Conservation (phyloP, 1,284 basidiomycete genomes). For the Rhodotorula mucilaginosa region DNA sequence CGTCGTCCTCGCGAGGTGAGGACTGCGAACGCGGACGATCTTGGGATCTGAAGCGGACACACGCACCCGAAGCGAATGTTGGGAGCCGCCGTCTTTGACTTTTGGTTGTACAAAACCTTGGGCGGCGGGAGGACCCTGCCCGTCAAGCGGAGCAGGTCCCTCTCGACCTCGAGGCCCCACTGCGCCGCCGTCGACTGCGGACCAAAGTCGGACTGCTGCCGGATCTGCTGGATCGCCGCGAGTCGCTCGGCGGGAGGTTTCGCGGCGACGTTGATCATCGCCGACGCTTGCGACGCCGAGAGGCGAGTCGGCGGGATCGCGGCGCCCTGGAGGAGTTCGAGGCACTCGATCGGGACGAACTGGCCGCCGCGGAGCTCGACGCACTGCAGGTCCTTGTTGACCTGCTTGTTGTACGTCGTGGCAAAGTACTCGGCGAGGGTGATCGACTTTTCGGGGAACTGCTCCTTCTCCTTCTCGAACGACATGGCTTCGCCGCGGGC, state of each 20-base stretch:
- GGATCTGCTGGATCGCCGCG: conserved; percentile 37
- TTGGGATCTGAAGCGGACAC: not conserved
- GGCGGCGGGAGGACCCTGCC: conserved; percentile 50
- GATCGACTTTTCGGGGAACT: conserved; percentile 28
- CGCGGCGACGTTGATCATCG: conserved; percentile 52
- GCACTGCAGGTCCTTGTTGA: conserved; percentile 47
- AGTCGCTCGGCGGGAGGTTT: conserved; percentile 48
- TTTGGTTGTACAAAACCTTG: conserved; percentile 45
- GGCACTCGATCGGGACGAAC: conserved; percentile 30
- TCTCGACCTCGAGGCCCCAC: conserved; percentile 52
- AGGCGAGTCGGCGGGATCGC: conserved; percentile 42
- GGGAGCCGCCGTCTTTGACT: conserved; percentile 44
- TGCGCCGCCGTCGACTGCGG: conserved; percentile 43
- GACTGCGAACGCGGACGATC: not conserved
- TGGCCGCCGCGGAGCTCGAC: conserved; percentile 37
- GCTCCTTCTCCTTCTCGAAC: not conserved
- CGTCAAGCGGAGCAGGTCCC: conserved; percentile 45
- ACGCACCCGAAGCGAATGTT: conserved; percentile 16
- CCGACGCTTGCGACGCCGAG: conserved; percentile 18
- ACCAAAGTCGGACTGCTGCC: conserved; percentile 43
- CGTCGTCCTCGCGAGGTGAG: too few species aligned
- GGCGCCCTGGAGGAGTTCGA: conserved; percentile 36
- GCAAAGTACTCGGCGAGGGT: conserved; percentile 49
- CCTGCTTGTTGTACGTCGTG: conserved; percentile 47
- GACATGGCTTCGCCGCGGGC: conserved; percentile 12